Conservation (phyloP, 805 yeast genomes). For the Dipodascopsis uninucleata region DNA sequence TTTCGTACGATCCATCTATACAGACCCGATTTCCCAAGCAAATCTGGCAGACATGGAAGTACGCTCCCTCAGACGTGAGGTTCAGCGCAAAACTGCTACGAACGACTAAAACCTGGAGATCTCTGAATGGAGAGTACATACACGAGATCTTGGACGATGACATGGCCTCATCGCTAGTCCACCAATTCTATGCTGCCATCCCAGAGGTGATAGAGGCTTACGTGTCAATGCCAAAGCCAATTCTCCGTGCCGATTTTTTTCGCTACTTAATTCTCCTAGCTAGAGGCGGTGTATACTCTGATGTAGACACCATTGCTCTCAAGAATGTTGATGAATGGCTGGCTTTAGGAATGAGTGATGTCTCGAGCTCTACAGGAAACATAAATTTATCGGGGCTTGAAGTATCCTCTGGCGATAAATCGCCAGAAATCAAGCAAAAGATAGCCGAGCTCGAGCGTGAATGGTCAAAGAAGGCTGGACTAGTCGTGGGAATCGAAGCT, state of each 20-base stretch:
- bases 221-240: slow-evolving; percentile 68
- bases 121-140: slow-evolving; percentile 56
- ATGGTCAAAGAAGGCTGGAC: slow-evolving; percentile 51
- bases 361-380: too few relatives aligned
- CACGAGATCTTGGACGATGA: slow-evolving; percentile 74
- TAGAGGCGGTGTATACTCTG: slow-evolving; percentile 89
- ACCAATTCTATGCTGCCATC: slow-evolving; percentile 57
- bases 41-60: slow-evolving; percentile 96
- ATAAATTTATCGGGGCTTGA: too few relatives aligned
- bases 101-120: slow-evolving; percentile 61
- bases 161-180: slow-evolving; percentile 53
- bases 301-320: slow-evolving; percentile 77
- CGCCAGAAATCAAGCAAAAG: slow-evolving; percentile 12
- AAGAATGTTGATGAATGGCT: slow-evolving; percentile 75
- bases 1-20: slow-evolving; percentile 62
- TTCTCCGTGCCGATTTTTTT: slow-evolving; percentile 90
- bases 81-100: slow-evolving; percentile 54
- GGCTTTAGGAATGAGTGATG: too few relatives aligned
- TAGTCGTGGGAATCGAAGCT: slow-evolving; percentile 89
- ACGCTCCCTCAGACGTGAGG: slow-evolving; percentile 49
- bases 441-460: slow-evolving; percentile 2
- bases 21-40: slow-evolving; percentile 62
- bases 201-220: slow-evolving; percentile 80
- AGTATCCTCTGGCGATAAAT: background rate
- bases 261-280: slow-evolving; percentile 83